A percentile compares a stretch with the other conserved stretches of the same genome.
phyloP scores from a whole-genome alignment of 495 filamentous ascomycete genomes.

The Poronia punctata region DNA sequence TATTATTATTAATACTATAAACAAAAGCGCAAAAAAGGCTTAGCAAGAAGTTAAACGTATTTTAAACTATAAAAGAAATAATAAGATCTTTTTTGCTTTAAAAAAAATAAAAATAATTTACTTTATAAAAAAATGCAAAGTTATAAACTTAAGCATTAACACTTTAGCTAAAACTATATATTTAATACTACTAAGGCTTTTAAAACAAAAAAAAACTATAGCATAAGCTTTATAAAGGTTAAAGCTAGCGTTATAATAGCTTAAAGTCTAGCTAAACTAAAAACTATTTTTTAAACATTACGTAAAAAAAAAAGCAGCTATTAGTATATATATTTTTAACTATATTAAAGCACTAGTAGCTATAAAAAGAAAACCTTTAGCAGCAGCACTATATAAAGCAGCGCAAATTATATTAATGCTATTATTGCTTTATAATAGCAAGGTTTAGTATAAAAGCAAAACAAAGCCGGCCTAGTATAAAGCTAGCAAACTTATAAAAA shows the following conservation, averaged over 20 bases:
- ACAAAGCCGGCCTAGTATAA: neutral
- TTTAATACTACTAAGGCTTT: too few species aligned
- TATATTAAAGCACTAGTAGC: neutral
- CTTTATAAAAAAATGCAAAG: neutral
- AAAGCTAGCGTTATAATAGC: neutral
- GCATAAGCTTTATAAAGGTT: neutral
- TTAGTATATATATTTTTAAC: neutral
- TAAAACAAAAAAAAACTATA: neutral
- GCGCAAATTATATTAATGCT: neutral
- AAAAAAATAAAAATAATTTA: neutral
- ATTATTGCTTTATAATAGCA: neutral
- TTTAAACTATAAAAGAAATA: neutral
- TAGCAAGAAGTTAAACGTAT: neutral
- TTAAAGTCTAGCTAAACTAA: neutral
- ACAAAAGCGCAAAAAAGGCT: neutral
- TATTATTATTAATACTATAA: neutral
- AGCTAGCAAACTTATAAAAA: too few species aligned
- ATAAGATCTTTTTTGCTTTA: neutral
- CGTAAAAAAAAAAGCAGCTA: neutral
- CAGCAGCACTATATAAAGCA: neutral
- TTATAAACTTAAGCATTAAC: neutral
- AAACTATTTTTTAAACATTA: neutral
- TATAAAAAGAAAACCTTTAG: neutral
- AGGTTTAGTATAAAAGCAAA: neutral
- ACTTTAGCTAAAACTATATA: neutral